Base-by-base conservation (phyloP, 2,329 filamentous ascomycete species). In the Talaromyces islandicus region DNA sequence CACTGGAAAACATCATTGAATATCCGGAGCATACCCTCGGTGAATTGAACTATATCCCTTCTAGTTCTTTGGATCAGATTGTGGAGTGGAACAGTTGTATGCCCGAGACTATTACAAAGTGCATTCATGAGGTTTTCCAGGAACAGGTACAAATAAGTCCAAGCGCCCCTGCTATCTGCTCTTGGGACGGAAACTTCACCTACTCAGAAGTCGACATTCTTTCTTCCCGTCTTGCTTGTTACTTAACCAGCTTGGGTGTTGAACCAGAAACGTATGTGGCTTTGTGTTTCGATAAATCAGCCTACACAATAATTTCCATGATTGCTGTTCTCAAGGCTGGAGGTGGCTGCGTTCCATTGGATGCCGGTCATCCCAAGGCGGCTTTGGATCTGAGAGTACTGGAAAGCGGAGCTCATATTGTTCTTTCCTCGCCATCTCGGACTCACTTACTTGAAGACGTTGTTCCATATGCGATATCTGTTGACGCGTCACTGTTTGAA, bases 401-500 rank as follows among this genome's bases (percentile, higher is more conserved):
- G 4, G 57, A 62, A n/a, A 62, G 55, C 10, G 57, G 50, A n/a
- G 60, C 60, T 7, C 52, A 62, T 21, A 50, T 62, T 35, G 57
- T 59, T 17, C 57, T 62, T 24, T 59, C 60, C 19, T 62, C 60
- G 7, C 56, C 56, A 38, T 56, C 56, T 30, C 56, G 54, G 6
- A 55, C 73, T 3, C 70, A 75, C 10, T 66, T 74, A 1, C 75
- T 80, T 11, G 75, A 79, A 54, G 73, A 74, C 38, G 70, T 71
- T 2, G 73, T 77, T 3, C 72, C 77, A 1, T 75, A 75, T 58
- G 74, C 79, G 5, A 65, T 76, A 4, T 62, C 71, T 0, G 68
- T 76, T 14, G 67, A 67, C 24, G 32, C 52, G 19, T 38, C 53
- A 7, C 48, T 62, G 10, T 65, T 65, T 70, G 54, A 43, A 11